phyloP scores from a whole-genome alignment of 148 eudicot species.

The Bassia scoparia region DNA sequence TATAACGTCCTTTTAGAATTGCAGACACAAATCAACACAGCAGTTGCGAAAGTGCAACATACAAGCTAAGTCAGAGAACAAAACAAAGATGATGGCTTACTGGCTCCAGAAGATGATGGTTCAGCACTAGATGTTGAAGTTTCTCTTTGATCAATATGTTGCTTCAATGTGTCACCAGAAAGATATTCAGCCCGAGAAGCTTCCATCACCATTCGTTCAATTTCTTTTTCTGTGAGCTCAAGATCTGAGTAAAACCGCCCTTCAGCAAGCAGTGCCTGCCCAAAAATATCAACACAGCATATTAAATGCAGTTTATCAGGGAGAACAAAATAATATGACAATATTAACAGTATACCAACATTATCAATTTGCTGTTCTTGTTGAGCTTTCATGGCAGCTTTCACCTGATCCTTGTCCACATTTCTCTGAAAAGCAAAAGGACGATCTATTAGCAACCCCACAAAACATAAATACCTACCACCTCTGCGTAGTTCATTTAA shows the following conservation, averaged over 20 bases:
- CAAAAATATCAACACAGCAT: neutral
- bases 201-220: conserved; percentile 98
- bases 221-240: conserved; percentile 96
- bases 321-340: neutral
- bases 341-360: conserved; percentile 33
- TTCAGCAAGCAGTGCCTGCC: conserved; percentile 88
- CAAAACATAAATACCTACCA: neutral
- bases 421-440: conserved; percentile 48
- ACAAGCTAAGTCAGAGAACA: neutral
- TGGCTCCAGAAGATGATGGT: conserved; percentile 95
- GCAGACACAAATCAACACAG: neutral
- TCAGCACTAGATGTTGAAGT: conserved; percentile 91
- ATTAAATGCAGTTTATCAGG: neutral
- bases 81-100: conserved; percentile 44
- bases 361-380: conserved; percentile 98
- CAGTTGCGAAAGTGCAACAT: neutral
- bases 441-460: conserved; percentile 7
- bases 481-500: neutral
- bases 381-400: conserved; percentile 98
- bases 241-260: conserved; percentile 95
- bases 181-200: conserved; percentile 91
- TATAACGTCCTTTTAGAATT: neutral
- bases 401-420: conserved; percentile 84
- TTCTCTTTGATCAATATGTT: conserved; percentile 51
- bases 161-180: conserved; percentile 64